These are phyloP conservation scores for Solanum chiquidenum DNA, from an alignment of 257 asterid genomes.

Conservation along the genomic window DNA sequence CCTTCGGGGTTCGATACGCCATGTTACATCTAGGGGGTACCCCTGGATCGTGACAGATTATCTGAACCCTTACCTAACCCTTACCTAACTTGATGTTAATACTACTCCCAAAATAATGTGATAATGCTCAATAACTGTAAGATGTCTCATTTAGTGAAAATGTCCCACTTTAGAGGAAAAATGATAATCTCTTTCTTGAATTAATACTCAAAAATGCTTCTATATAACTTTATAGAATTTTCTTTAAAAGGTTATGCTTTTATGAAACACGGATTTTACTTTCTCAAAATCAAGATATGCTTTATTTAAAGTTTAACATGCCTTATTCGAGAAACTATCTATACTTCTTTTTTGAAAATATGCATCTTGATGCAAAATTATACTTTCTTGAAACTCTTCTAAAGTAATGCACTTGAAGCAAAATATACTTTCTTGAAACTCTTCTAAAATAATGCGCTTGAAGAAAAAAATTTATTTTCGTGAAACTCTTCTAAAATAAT, in stretches of 20 bases:
- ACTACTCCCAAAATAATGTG: not conserved
- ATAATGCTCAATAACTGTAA: not conserved
- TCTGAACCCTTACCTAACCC: not conserved
- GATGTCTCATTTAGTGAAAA: not conserved
- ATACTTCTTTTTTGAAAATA: not conserved
- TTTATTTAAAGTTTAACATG: no score
- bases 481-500: not conserved
- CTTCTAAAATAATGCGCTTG: no score
- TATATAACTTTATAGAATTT: no score
- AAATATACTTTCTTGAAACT: not conserved
- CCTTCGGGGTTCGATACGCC: no score
- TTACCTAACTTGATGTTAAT: not conserved
- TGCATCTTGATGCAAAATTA: not conserved
- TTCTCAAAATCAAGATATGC: not conserved
- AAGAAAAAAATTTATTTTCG: no score
- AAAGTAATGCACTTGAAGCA: no score
- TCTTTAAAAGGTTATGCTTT: not conserved
- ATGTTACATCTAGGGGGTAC: no score
- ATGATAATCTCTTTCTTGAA: not conserved
- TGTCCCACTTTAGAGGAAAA: not conserved
- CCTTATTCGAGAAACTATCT: not conserved
- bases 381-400: no score
- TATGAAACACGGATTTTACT: not conserved
- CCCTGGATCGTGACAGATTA: no score
- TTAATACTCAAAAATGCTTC: no score